Evolutionary conservation across 495 filamentous ascomycete genomes (phyloP), one percentile per base, ranked within the genome.

Genomic region (Xylaria scruposa): DNA sequence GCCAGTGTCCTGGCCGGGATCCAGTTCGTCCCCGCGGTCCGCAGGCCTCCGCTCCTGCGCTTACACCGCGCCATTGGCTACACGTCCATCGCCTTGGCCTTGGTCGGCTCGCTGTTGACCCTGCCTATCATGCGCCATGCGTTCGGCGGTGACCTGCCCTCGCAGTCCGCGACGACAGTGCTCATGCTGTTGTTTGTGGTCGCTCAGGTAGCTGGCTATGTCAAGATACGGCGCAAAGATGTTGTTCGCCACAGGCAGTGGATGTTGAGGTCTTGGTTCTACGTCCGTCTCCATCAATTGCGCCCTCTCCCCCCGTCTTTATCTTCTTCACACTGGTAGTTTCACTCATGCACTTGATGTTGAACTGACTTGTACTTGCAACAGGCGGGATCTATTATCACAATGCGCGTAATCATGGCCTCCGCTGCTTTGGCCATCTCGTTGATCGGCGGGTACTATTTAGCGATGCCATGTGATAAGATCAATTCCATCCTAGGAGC

Each of bases 251-350:
- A 69, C n/a, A 24, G 67, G 7, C 26, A 31, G 1, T 69, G 67
- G 67, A 69, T 69, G 67, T 47, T 69, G 54, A 24, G 67, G 38
- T 58, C 67, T 17, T 69, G 67, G 67, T 44, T 49, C 54, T 60
- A 46, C 42, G 67, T 69, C 17, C 5, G 67, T 69, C 15, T 21
- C 31, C 42, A 8, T 46, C 67, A 47, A 10, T 38, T 60, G 19
- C n/a, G 46, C 42, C 7, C 19, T 40, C 31, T 24, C 6, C 3
- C 26, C 21, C 33, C 31, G 7, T 66, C 19, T 49, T 49, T 6
- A 49, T n/a, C 17, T 49, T 49, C 19, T 49, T 49, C 46, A 19
- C 19, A n/a, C 21, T n/a, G 46, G 17, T 49, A 5, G 8, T 49
- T 49, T 49, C 6, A 49, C 17, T n/a, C 17, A 49, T n/a, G 19